These are phyloP conservation scores for Termitomyces sp. DNA, from an alignment of 768 basidiomycete genomes.

Conservation along the genomic window DNA sequence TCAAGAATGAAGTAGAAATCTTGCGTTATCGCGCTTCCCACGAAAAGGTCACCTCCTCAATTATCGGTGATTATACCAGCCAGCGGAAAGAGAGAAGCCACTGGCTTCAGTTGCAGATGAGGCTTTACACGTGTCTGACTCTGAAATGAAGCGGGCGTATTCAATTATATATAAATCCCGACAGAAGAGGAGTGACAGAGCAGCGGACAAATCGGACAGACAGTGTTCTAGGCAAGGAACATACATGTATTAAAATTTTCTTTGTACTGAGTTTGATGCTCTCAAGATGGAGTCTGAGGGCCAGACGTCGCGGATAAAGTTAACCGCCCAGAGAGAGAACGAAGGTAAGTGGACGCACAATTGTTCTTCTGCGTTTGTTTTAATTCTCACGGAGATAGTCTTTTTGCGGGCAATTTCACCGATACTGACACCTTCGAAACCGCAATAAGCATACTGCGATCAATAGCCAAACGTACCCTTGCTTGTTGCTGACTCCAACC, in stretches of 20 bases:
- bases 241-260: neutral
- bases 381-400: neutral
- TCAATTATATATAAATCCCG: constrained; percentile 3
- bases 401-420: neutral
- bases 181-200: neutral
- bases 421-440: neutral
- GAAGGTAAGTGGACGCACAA: neutral
- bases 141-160: neutral
- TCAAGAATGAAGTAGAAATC: neutral
- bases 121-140: neutral
- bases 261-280: neutral
- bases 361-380: neutral
- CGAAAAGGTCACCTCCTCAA: neutral
- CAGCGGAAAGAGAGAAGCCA: neutral
- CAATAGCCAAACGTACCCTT: constrained; percentile 5
- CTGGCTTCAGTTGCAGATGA: constrained; percentile 3
- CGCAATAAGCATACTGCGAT: neutral
- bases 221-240: neutral
- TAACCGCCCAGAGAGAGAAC: neutral
- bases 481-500: neutral
- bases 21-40: neutral
- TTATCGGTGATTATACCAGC: neutral
- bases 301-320: neutral
- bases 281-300: neutral
- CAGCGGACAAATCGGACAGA: neutral